Evolutionary conservation across 495 filamentous ascomycete genomes (phyloP).

Genomic region (Trypethelium eluteriae): DNA sequence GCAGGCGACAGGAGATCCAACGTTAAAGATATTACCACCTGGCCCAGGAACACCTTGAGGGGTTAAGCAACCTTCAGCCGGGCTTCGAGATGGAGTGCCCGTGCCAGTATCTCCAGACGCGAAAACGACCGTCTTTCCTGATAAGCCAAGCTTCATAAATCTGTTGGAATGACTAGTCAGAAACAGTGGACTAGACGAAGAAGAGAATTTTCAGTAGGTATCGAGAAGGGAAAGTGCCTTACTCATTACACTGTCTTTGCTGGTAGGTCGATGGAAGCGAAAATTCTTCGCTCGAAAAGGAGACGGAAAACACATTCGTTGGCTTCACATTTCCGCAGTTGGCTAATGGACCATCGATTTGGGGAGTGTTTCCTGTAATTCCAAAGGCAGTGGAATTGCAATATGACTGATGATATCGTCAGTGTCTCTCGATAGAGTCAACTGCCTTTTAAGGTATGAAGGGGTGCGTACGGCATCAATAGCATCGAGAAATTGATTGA

Average conservation of each 20-base stretch:
- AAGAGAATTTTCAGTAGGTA: neutral
- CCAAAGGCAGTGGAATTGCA: conserved; percentile 13
- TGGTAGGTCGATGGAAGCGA: conserved; percentile 17
- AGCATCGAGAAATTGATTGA: conserved; percentile 18
- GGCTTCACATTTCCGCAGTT: conserved; percentile 19
- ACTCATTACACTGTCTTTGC: conserved; percentile 47
- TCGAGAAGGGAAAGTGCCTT: neutral
- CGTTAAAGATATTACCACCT: conserved; percentile 4
- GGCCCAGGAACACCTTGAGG: conserved; percentile 6
- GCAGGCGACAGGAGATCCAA: conserved; percentile 37
- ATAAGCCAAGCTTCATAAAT: conserved; percentile 43
- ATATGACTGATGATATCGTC: neutral
- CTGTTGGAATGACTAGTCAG: conserved; percentile 6
- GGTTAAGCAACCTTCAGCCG: conserved; percentile 20
- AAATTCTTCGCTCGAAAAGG: conserved; percentile 14
- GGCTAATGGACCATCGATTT: conserved; percentile 18
- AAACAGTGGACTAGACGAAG: neutral
- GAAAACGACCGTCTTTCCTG: conserved; percentile 38
- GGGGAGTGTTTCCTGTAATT: conserved; percentile 21
- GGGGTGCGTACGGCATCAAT: conserved; percentile 18
- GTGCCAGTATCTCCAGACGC: conserved; percentile 44
- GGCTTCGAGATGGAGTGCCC: conserved; percentile 13
- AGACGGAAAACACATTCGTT: conserved; percentile 13
- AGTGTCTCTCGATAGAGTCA: conserved; percentile 1
- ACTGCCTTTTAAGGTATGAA: conserved; percentile 9